Base-by-base conservation (phyloP, 805 yeast species). In the Kluyveromyces dobzhanskii region DNA sequence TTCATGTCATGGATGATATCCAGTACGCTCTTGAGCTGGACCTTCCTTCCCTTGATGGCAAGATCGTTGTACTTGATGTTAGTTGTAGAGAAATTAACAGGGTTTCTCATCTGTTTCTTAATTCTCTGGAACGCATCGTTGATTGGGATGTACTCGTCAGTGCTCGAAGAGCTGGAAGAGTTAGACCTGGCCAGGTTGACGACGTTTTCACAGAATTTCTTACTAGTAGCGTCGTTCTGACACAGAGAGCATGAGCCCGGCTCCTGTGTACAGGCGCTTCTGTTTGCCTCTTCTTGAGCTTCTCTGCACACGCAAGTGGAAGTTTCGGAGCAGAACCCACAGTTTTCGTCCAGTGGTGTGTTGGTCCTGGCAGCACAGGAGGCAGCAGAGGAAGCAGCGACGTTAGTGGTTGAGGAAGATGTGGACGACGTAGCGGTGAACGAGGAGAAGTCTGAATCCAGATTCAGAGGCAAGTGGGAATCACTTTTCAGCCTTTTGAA, bases 271-370 rank as follows among this genome's bases (percentile, higher is more conserved):
- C 94, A 85, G 9, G 75, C 79, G 2, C 64, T 51, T 13, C 60
- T 62, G n/a, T 62, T 62, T 26, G 65, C 62, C 37, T 62, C 70
- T 14, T 62, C 62, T 1, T 72, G 75, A 13, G 76, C 83, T 49
- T 86, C 96, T 19, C 90, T 75, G 57, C 97, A 90, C 2, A 90
- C 83, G 62, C 97, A 90, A 2, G 95, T 88, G 0, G 94, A 79
- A 48, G 79, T 92, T 48, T 85, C 95, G 0, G 94, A 76, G 55
- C 97, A 90, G 60, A 90, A 88, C 0, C 97, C 97, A 61, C 97
- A 90, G 42, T 82, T 76, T 47, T 84, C 94, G 43, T 69, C 63
- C 41, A 26, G 14, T 17, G 16, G 23, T 8, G 13, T 17, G 27
- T 12, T 24, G 27, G 9, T 24, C 9, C 12, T 24, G 27, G 11